Evolutionary conservation across 345 rosid species (phyloP).

Genomic region (Microcos paniculata): DNA sequence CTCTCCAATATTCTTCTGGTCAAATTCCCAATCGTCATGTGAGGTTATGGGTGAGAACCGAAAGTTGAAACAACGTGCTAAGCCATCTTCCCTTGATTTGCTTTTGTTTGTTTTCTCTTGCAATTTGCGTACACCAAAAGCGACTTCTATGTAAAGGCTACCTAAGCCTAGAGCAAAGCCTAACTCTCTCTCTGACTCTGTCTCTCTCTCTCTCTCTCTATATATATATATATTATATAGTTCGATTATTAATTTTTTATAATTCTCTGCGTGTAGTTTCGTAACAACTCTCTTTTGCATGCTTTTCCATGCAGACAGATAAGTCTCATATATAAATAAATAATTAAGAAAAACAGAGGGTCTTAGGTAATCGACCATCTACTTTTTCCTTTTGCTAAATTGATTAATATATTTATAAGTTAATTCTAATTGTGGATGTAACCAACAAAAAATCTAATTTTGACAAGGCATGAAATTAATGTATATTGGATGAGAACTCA

Average conservation of each 20-base stretch:
- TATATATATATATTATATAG: neutral
- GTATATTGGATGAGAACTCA: too few relatives aligned
- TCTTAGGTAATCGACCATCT: neutral
- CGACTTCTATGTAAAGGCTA: neutral
- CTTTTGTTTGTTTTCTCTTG: neutral
- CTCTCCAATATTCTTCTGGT: neutral
- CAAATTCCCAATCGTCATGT: neutral
- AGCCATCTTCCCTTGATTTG: neutral
- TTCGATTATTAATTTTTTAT: neutral
- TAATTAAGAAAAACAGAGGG: neutral
- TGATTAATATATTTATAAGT: neutral
- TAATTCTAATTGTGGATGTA: neutral
- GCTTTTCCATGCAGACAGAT: neutral
- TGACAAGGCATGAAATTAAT: too few relatives aligned
- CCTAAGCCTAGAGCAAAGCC: neutral
- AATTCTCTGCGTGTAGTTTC: neutral
- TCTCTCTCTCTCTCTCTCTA: neutral
- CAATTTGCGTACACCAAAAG: neutral
- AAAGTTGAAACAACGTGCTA: neutral
- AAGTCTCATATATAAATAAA: too few relatives aligned
- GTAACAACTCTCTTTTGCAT: neutral
- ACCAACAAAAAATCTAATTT: too few relatives aligned
- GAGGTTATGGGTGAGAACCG: neutral
- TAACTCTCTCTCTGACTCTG: neutral
- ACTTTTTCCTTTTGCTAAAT: neutral